These are phyloP conservation scores for Saccharomycopsis sp. DNA, from an alignment of 805 yeast genomes.

Conservation along the genomic window DNA sequence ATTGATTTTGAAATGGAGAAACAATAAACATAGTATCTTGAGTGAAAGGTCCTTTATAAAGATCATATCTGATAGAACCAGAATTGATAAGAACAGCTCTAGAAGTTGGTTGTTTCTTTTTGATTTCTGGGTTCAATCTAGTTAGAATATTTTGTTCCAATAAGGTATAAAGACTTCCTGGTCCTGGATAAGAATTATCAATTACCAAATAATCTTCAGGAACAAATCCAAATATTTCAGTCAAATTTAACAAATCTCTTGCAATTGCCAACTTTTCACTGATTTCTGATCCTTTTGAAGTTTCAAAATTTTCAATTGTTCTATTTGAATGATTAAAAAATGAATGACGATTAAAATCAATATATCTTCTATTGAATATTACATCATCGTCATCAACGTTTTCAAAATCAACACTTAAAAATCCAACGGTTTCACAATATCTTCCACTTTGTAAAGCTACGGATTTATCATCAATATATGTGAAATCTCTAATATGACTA, in stretches of 20 bases:
- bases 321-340: slow-evolving; percentile 49
- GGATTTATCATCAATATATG: slow-evolving; percentile 50
- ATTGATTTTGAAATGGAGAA: slow-evolving; percentile 73
- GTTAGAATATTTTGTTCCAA: slow-evolving; percentile 49
- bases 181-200: slow-evolving; percentile 52
- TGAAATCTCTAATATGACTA: slow-evolving; percentile 82
- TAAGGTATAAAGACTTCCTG: slow-evolving; percentile 47
- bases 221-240: slow-evolving; percentile 54
- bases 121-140: slow-evolving; percentile 26
- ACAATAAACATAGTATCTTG: slow-evolving; percentile 70
- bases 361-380: slow-evolving; percentile 50
- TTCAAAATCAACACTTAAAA: slow-evolving; percentile 44
- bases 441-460: slow-evolving; percentile 89
- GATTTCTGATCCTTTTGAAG: slow-evolving; percentile 42
- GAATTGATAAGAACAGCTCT: slow-evolving; percentile 67
- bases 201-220: slow-evolving; percentile 55
- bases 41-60: slow-evolving; percentile 78
- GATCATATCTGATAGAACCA: slow-evolving; percentile 80
- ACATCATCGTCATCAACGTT: slow-evolving; percentile 20
- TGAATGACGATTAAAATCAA: slow-evolving; percentile 72
- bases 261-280: slow-evolving; percentile 33
- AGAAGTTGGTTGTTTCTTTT: slow-evolving; percentile 23
- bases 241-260: slow-evolving; percentile 41
- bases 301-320: slow-evolving; percentile 32
- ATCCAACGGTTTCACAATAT: slow-evolving; percentile 90